Percentiles rank a stretch among this genome's conserved stretches.
Evolutionary conservation across 257 asterid genomes (phyloP).

Genomic region (Petunia axillaris): DNA sequence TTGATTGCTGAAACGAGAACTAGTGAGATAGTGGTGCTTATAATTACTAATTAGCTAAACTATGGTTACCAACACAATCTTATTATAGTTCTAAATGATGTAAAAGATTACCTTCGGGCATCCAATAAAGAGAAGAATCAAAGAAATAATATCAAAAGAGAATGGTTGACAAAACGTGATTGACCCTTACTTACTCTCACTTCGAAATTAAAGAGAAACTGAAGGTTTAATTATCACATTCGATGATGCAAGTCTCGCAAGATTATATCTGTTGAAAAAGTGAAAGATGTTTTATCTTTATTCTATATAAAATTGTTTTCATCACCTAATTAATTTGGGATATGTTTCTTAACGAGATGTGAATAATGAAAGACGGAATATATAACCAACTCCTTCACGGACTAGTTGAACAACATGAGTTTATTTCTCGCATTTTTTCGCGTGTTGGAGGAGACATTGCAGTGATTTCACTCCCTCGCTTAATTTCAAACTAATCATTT

Average conservation of each 20-base stretch:
- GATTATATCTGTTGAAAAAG: not conserved
- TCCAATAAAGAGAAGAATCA: not conserved
- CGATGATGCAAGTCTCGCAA: not conserved
- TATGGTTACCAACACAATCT: not conserved
- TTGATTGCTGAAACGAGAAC: constrained; percentile 1
- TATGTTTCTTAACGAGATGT: not conserved
- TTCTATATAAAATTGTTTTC: too few relatives aligned
- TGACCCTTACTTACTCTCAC: not conserved
- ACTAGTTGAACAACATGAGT: not conserved
- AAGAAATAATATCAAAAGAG: not conserved
- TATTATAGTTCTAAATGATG: not conserved
- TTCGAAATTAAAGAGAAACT: not conserved
- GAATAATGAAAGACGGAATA: not conserved
- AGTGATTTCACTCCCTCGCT: too few relatives aligned
- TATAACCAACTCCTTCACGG: not conserved
- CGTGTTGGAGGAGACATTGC: too few relatives aligned
- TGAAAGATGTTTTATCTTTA: not conserved
- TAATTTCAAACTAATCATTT: too few relatives aligned
- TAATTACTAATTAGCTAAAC: not conserved
- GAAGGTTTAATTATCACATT: not conserved
- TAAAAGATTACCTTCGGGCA: not conserved
- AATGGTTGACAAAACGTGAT: not conserved
- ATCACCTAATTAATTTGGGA: not conserved
- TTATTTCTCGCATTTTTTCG: too few relatives aligned
- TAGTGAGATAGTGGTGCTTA: not conserved